Percentiles rank a stretch among this genome's conserved stretches.
Evolutionary conservation across 2,329 filamentous ascomycete species (phyloP).

Genomic region (Fusarium dimerum): DNA sequence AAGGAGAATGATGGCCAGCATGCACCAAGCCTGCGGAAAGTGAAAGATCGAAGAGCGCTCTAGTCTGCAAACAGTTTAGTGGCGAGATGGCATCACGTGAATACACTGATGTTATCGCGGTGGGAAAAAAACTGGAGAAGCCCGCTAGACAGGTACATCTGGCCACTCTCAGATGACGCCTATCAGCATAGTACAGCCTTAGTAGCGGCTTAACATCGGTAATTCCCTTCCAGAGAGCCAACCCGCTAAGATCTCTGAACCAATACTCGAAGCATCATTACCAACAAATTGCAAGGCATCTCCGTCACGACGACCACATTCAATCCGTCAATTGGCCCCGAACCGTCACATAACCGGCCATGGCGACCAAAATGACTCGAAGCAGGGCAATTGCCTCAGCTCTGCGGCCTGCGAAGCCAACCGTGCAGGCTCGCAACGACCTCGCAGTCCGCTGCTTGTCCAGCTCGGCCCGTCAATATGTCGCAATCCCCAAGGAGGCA

Average conservation of each 20-base stretch:
- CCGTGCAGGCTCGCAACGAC: constrained; percentile 42
- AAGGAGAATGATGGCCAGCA: constrained; percentile 28
- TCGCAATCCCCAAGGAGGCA: constrained; percentile 60
- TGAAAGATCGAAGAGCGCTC: constrained; percentile 30
- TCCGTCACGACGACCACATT: constrained; percentile 27
- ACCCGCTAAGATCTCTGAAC: constrained; percentile 26
- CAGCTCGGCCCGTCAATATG: constrained; percentile 48
- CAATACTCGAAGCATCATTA: constrained; percentile 33
- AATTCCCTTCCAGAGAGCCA: constrained; percentile 12
- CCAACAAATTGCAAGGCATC: constrained; percentile 31
- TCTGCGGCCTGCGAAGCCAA: constrained; percentile 53
- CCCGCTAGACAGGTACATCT: constrained; percentile 21
- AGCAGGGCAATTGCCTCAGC: constrained; percentile 57
- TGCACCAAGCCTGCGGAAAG: constrained; percentile 32
- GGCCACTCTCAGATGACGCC: background rate
- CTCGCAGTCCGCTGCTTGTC: constrained; percentile 52
- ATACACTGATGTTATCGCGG: constrained; percentile 5
- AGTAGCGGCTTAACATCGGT: constrained; percentile 34
- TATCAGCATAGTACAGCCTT: constrained; percentile 16
- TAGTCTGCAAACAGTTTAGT: constrained; percentile 25
- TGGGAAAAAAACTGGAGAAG: background rate
- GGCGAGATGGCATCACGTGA: constrained; percentile 23
- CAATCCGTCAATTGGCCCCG: constrained; percentile 47
- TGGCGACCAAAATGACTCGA: constrained; percentile 63
- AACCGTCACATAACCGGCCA: constrained; percentile 41